Base-by-base conservation (phyloP, 2,329 filamentous ascomycete genomes). In the Fusarium chlamydosporum region DNA sequence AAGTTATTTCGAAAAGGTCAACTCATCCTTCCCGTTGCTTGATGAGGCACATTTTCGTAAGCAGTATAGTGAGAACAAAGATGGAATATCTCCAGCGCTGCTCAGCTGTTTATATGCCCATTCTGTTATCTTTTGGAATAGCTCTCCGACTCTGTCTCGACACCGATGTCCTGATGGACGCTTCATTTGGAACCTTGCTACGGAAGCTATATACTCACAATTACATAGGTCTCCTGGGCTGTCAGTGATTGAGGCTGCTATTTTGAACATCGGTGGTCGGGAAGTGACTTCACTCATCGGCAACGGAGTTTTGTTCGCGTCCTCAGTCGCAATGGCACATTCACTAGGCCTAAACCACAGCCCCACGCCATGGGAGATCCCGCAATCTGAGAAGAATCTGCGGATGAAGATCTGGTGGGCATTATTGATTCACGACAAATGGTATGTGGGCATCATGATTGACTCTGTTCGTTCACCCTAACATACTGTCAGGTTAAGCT, bases 181-280 rank as follows among this genome's bases (percentile, higher is more conserved):
- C 43, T 90, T 88, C 72, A 84, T 87, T 10, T 89, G 89, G 82
- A 90, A 90, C 60, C 82, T 88, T 60, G 87, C 87, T 8, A 86
- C 84, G 20, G 86, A 86, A 53, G 86, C 87, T 2, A 79, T 89
- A 4, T 87, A 88, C 65, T 86, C 84, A 1, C 87, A 90, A 60
- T 83, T 89, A 8, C 83, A 87, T 50, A 81, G 86, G 2, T 85
- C 85, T 0, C 88, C 87, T 0, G 85, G 87, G 2, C 78, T 89
- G 42, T 86, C 87, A 2, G 87, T 86, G 1, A 82, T 90, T 26
- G 82, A 84, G 23, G 84, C 87, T 3, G 83, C 86, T 7, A 75
- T 89, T 10, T 79, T 90, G 11, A 88, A 90, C 68, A 77, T 90
- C 3, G 85, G 84, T 1, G 88, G 88, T 2, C 80, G 88, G 4